Base-by-base conservation (phyloP, 2,329 filamentous ascomycete species). In the Penicillium sp. region DNA sequence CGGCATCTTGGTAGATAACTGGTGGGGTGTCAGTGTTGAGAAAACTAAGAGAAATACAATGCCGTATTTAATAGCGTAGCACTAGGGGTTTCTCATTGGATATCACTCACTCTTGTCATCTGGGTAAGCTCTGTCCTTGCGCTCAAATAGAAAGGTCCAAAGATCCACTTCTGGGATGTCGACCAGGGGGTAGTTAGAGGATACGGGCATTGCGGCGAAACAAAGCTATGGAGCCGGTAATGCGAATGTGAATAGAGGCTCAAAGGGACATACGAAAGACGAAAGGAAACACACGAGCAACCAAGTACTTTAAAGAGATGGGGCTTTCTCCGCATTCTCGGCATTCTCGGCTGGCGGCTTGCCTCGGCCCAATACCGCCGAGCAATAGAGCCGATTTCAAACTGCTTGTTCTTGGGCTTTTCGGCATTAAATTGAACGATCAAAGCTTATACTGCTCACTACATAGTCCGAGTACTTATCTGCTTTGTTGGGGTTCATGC, bases 1-100 rank as follows among this genome's bases (percentile, higher is more conserved):
- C 85, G 56, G 85, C 83, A 73, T 95, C 91, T 64, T 86, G 81
- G 71, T 91, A 89, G 65, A 96, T 86, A 42, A 88, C 91, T 94
- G 68, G 38, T n/a, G 12, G 21, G 49, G 49, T 13, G 54, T 65
- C 45, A 68, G 51, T n/a, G n/a, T 6, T 2, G 15, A 21, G 37
- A n/a, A 23, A 10, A n/a, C 5, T 27, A 25, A 8, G 6, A n/a
- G 13, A 21, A 16, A 23, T 31, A 4, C 15, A n/a, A 23, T 37
- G 9, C 21, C 6, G 6, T 35, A 5, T 34, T 34, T 15, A 46
- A 44, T 16, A 10, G 27, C 18, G 8, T 13, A 46, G 13, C 13
- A 27, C 10, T 55, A 16, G 34, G 21, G 29, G 38, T 38, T 38
- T 38, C 23, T 27, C 37, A 39, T 34, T 27, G 5, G 9, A 35